These are phyloP conservation scores for Brasilioporus rufonigricans DNA, from an alignment of 768 basidiomycete genomes.

Conservation along the genomic window DNA sequence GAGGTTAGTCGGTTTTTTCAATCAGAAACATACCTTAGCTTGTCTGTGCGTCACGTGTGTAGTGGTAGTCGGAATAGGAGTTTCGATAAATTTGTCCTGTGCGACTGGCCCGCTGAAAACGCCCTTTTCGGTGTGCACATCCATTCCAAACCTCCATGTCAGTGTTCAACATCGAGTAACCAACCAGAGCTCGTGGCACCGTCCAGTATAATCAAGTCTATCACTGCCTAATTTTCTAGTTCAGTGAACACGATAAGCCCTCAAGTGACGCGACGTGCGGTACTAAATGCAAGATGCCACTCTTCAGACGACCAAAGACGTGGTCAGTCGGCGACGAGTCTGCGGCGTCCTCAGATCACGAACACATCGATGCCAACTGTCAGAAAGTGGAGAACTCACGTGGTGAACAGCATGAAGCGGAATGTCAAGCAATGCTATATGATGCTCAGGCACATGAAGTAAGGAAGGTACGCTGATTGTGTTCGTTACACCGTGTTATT, in stretches of 20 bases:
- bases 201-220: not conserved
- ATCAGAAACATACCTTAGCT: no score
- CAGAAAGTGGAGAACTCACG: slow-evolving; percentile 4
- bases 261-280: not conserved
- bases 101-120: no score
- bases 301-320: slow-evolving; percentile 33
- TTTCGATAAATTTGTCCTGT: no score
- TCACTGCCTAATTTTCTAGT: not conserved
- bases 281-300: slow-evolving; percentile 27
- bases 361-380: slow-evolving; percentile 2
- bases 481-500: no score
- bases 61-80: no score
- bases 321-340: slow-evolving; percentile 21
- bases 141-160: no score
- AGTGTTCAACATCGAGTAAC: not conserved
- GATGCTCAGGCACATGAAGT: slow-evolving; percentile 28
- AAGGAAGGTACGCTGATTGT: slow-evolving; percentile 11
- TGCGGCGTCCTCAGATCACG: slow-evolving; percentile 10
- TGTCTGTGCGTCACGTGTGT: no score
- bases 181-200: not conserved
- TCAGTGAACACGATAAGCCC: not conserved
- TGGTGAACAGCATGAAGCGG: slow-evolving; percentile 20
- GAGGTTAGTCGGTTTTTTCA: no score
- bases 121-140: no score
- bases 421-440: slow-evolving; percentile 23